Percentiles rank a stretch among this genome's conserved stretches.
phyloP scores from a whole-genome alignment of 768 basidiomycete species.

The Lactarius indigo region DNA sequence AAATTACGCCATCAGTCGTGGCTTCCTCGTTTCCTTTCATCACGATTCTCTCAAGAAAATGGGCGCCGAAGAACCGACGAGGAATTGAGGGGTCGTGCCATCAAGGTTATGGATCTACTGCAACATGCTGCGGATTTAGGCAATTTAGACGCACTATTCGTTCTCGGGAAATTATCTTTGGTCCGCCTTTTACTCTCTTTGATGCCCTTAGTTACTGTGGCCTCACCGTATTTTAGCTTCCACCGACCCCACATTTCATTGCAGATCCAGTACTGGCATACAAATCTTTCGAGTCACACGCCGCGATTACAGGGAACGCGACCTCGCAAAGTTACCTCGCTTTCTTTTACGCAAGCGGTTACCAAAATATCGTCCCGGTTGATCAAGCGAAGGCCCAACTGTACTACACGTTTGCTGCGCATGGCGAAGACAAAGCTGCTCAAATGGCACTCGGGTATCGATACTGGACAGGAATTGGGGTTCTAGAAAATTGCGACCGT shows the following conservation, averaged over 20 bases:
- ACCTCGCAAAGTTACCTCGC: slow-evolving; percentile 82
- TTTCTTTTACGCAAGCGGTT: slow-evolving; percentile 89
- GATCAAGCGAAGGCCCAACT: slow-evolving; percentile 83
- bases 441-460: slow-evolving; percentile 93
- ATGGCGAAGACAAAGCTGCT: slow-evolving; percentile 80
- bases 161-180: slow-evolving; percentile 62
- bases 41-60: slow-evolving; percentile 41
- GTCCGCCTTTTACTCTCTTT: slow-evolving; percentile 35
- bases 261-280: slow-evolving; percentile 61
- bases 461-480: slow-evolving; percentile 94
- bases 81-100: slow-evolving; percentile 64
- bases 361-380: slow-evolving; percentile 55
- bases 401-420: slow-evolving; percentile 91
- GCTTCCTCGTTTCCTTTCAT: slow-evolving; percentile 43
- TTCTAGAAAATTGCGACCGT: slow-evolving; percentile 77
- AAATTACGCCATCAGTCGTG: slow-evolving; percentile 63
- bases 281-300: slow-evolving; percentile 60
- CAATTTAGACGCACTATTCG: slow-evolving; percentile 67
- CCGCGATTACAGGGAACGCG: slow-evolving; percentile 71
- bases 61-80: slow-evolving; percentile 52
- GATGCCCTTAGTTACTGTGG: background rate
- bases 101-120: slow-evolving; percentile 77
- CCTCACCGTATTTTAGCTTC: slow-evolving; percentile 47
- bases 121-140: slow-evolving; percentile 81
- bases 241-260: slow-evolving; percentile 63